Evolutionary conservation across 2,329 filamentous ascomycete genomes (phyloP), one percentile per base, ranked within the genome.

Genomic region (Reticulascus tulasneorum): DNA sequence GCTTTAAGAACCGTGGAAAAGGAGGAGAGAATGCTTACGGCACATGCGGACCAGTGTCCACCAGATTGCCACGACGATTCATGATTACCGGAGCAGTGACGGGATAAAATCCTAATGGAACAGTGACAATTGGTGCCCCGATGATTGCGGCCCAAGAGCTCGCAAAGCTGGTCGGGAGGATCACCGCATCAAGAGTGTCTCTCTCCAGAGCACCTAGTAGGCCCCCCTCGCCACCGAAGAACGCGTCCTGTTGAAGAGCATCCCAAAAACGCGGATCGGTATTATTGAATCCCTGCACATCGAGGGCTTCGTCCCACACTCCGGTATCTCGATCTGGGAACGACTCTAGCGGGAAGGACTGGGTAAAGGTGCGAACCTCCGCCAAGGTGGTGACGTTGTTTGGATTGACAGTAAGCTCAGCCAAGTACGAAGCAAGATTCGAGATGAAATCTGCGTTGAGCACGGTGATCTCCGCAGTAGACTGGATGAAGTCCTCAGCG

Each of bases 251-350:
- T 46, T 77, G 71, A 47, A 79, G 79, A 5, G 67, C 62, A 0
- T 63, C 54, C 73, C 76, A 80, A 56, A 81, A 82, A 20, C 67
- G 50, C 0, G 71, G 66, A 13, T 67, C 67, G 0, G 68, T 74
- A 54, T 82, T 82, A 44, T 73, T 67, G 51, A 69, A 75, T n/a
- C 70, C 70, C 4, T 46, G 47, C 17, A 26, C 38, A 7, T 62
- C 62, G 1, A 84, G 60, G 0, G 72, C 63, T 3, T 52, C 47
- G 35, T 83, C 75, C 71, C 77, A 84, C 4, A 67, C 37, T 0
- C 41, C 58, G 0, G 78, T 83, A 55, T 84, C 66, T n/a, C 77
- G 67, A 30, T 66, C 57, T 0, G 81, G 80, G 46, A 71, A 85
- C n/a, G 72, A 66, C 48, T 86, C 82, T 0, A 55, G 53, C 0